A percentile compares a stretch with the other conserved stretches of the same genome.
Conservation (phyloP, 306 rosid genomes). For the Bauhinia variegata region DNA sequence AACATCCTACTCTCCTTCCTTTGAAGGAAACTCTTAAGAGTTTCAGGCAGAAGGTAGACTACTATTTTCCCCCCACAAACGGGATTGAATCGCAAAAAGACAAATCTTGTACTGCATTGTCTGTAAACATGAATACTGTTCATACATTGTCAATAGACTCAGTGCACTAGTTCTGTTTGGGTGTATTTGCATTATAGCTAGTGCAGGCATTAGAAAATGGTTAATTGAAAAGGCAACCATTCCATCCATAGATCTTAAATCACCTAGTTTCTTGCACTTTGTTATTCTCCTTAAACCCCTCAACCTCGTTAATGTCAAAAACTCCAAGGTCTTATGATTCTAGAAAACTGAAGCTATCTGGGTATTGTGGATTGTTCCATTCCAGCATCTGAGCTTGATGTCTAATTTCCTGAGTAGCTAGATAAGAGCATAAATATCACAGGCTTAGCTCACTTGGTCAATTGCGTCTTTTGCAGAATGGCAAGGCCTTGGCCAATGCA, state of each 20-base stretch:
- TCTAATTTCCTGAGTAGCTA: neutral
- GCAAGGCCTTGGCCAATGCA: constrained; percentile 35
- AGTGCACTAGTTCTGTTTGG: no score
- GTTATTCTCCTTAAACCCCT: neutral
- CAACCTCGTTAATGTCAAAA: neutral
- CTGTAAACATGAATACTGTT: constrained; percentile 3
- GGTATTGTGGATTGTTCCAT: neutral
- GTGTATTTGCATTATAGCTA: no score
- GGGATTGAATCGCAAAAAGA: constrained; percentile 7
- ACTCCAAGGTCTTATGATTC: neutral
- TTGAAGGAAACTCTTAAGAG: constrained; percentile 49
- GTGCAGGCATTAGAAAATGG: neutral
- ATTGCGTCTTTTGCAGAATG: constrained; percentile 42
- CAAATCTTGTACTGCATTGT: constrained; percentile 15
- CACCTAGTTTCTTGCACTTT: neutral
- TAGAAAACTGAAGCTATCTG: constrained; percentile 8
- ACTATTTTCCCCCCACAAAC: neutral
- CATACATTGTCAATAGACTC: no score
- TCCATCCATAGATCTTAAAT: neutral
- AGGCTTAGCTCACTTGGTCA: constrained; percentile 10
- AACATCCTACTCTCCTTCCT: constrained; percentile 41
- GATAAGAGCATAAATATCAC: neutral
- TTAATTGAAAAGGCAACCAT: constrained; percentile 1
- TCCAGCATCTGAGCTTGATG: constrained; percentile 6
- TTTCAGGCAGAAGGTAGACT: constrained; percentile 48